phyloP scores from a whole-genome alignment of 1,284 basidiomycete genomes.

The Exsudoporus floridanus region DNA sequence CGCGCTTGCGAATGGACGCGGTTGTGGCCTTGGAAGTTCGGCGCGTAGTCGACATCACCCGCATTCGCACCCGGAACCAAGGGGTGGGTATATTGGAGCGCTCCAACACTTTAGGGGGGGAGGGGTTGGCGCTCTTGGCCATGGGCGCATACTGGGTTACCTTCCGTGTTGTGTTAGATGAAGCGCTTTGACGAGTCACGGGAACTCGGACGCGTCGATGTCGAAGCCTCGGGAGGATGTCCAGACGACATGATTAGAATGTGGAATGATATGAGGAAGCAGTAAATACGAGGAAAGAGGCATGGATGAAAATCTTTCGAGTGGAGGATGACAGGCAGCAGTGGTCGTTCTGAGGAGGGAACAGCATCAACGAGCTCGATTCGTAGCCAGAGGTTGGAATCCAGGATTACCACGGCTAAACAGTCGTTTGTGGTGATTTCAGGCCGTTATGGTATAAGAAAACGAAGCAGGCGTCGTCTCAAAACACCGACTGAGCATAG shows the following conservation, averaged over 20 bases:
- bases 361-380: background rate
- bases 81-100: too few relatives aligned
- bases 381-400: constrained; percentile 2
- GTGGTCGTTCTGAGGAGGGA: background rate
- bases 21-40: background rate
- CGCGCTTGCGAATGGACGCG: too few relatives aligned
- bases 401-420: background rate
- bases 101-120: too few relatives aligned
- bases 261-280: background rate
- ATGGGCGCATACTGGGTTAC: background rate
- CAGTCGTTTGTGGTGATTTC: too few relatives aligned
- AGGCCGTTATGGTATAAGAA: too few relatives aligned
- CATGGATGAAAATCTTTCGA: too few relatives aligned
- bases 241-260: constrained; percentile 1
- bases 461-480: too few relatives aligned
- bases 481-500: too few relatives aligned
- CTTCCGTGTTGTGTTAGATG: too few relatives aligned
- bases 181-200: too few relatives aligned
- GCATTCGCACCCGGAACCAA: background rate
- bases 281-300: too few relatives aligned
- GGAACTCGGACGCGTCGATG: too few relatives aligned
- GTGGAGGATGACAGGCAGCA: background rate
- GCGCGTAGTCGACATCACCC: background rate
- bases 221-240: background rate
- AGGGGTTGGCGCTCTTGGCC: background rate